A percentile compares a stretch with the other conserved stretches of the same genome.
phyloP scores from a whole-genome alignment of 1,139 yeast species.

The Sugiyamaella neomexicana region DNA sequence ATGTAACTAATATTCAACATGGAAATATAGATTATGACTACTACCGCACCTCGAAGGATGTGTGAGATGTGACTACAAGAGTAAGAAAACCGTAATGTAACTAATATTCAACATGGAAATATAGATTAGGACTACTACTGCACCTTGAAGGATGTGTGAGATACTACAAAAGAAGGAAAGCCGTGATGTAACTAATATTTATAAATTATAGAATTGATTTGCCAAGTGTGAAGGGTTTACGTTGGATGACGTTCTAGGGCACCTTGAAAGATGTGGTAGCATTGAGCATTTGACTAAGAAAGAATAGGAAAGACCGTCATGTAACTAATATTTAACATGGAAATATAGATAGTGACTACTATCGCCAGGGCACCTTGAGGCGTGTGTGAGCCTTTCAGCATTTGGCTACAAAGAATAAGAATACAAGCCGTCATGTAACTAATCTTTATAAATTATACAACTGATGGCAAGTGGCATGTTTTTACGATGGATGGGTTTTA shows the following conservation, averaged over 20 bases:
- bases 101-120: no score
- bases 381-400: slow-evolving; percentile 10
- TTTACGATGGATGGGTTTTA: no score
- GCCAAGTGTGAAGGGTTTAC: no score
- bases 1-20: no score
- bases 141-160: slow-evolving; percentile 16
- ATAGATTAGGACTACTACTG: slow-evolving; percentile 40
- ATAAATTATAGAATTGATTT: no score
- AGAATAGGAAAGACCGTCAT: not conserved
- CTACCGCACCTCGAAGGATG: slow-evolving; percentile 25
- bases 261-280: slow-evolving; percentile 18
- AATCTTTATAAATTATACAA: no score
- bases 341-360: no score
- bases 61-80: not conserved
- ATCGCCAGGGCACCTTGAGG: slow-evolving; percentile 21
- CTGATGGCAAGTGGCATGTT: no score
- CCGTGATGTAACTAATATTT: not conserved
- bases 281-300: not conserved
- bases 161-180: not conserved
- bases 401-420: no score
- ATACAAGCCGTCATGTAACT: not conserved
- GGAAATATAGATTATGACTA: no score
- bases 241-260: no score
- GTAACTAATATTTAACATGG: no score
- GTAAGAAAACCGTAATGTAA: not conserved